Evolutionary conservation across 2,329 filamentous ascomycete genomes (phyloP).

Genomic region (Aspergillus terreus): DNA sequence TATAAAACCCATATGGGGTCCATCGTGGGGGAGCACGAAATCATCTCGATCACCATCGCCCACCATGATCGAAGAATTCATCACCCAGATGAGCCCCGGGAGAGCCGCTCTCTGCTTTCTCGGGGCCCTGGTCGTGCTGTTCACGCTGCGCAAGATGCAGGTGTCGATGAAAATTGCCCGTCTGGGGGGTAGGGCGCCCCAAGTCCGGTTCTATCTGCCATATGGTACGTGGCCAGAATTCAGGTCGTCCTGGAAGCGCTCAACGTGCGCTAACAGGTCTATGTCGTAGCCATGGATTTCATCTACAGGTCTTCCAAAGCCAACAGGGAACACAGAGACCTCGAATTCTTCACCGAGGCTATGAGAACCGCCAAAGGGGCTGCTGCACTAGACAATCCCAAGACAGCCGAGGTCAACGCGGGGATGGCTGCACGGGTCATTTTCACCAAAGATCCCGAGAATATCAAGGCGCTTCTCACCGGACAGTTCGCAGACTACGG

Average conservation of each 20-base stretch:
- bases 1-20: too few species aligned
- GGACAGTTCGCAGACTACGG: conserved; percentile 83
- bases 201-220: conserved; percentile 31
- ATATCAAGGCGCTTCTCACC: conserved; percentile 86
- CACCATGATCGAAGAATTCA: conserved; percentile 48
- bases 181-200: conserved; percentile 35
- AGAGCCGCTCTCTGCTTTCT: conserved; percentile 37
- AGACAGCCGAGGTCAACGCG: conserved; percentile 28
- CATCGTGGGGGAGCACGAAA: too few species aligned
- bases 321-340: conserved; percentile 52
- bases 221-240: conserved; percentile 25
- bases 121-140: conserved; percentile 38
- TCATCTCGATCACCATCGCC: neutral
- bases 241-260: too few species aligned
- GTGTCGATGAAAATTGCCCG: conserved; percentile 26
- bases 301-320: conserved; percentile 55
- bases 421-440: conserved; percentile 52
- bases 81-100: conserved; percentile 45
- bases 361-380: conserved; percentile 42
- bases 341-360: conserved; percentile 58
- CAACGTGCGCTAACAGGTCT: conserved; percentile 5
- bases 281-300: conserved; percentile 60
- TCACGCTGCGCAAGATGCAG: conserved; percentile 25
- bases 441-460: conserved; percentile 79
- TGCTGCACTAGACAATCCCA: conserved; percentile 19